Conservation (phyloP, 2,329 filamentous ascomycete genomes). For the Triangularia setosa region DNA sequence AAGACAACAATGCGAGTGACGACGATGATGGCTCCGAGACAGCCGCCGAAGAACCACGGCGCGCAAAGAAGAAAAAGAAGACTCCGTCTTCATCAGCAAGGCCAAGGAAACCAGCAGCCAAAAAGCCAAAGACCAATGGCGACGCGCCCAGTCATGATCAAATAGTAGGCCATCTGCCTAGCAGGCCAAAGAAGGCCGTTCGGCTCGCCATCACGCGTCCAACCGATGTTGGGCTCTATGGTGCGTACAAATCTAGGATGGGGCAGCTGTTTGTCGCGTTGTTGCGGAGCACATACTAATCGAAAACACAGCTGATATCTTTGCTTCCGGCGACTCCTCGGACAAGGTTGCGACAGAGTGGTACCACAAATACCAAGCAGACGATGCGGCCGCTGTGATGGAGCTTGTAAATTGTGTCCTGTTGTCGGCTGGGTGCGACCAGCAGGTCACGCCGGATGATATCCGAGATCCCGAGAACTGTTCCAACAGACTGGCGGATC, state of each 20-base stretch:
- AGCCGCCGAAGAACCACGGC: constrained; percentile 44
- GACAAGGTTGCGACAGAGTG: constrained; percentile 58
- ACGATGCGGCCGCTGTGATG: constrained; percentile 52
- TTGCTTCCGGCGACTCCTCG: constrained; percentile 53
- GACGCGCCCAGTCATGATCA: constrained; percentile 32
- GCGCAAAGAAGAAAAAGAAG: constrained; percentile 34
- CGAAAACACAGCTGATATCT: constrained; percentile 53
- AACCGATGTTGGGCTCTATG: constrained; percentile 53
- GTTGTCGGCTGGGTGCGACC: constrained; percentile 73
- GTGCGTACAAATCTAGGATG: constrained; percentile 36
- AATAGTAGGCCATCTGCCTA: constrained; percentile 42
- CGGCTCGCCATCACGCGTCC: constrained; percentile 48
- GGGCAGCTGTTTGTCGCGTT: not conserved
- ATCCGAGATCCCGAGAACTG: constrained; percentile 88
- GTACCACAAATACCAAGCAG: constrained; percentile 53
- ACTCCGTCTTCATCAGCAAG: constrained; percentile 36
- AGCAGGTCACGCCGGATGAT: constrained; percentile 75
- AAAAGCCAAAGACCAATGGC: constrained; percentile 63
- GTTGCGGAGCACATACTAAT: constrained; percentile 21
- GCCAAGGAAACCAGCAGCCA: constrained; percentile 55
- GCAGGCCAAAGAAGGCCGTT: constrained; percentile 53
- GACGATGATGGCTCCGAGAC: constrained; percentile 37
- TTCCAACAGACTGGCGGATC: constrained; percentile 69
- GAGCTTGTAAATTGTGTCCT: constrained; percentile 66
- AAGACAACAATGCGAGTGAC: constrained; percentile 39